phyloP scores from a whole-genome alignment of 208 protist genomes.

The Leishmania tarentolae region DNA sequence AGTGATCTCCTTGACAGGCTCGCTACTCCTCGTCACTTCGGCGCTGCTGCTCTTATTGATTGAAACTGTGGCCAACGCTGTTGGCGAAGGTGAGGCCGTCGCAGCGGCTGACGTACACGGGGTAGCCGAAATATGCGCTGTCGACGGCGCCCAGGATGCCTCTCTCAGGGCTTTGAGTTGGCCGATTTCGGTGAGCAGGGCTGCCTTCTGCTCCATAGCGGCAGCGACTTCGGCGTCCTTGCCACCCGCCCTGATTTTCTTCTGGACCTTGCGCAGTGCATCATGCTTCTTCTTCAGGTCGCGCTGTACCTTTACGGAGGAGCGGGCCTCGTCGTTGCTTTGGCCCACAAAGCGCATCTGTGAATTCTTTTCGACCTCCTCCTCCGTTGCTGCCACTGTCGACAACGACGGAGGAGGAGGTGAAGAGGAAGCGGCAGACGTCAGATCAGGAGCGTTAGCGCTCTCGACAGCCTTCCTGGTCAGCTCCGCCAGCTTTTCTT shows the following conservation, averaged over 20 bases:
- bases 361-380: constrained; percentile 33
- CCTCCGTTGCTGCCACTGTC: constrained; percentile 3
- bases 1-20: constrained; percentile 19
- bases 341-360: constrained; percentile 39
- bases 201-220: constrained; percentile 34
- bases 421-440: not conserved
- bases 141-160: constrained; percentile 1
- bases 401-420: not conserved
- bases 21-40: not conserved
- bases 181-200: constrained; percentile 26
- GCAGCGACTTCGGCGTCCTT: constrained; percentile 28
- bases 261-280: constrained; percentile 51
- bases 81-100: constrained; percentile 11
- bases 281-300: constrained; percentile 72
- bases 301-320: constrained; percentile 49
- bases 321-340: constrained; percentile 34
- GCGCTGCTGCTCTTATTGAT: not conserved
- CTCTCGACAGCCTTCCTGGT: not conserved
- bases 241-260: constrained; percentile 43
- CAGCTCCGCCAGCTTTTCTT: constrained; percentile 18
- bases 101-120: constrained; percentile 3
- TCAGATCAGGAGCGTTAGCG: not conserved
- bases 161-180: constrained; percentile 15
- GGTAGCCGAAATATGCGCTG: not conserved
- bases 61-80: not conserved